These are phyloP conservation scores for Fusarium virguliforme DNA, from an alignment of 2,329 filamentous ascomycete genomes.

Conservation along the genomic window DNA sequence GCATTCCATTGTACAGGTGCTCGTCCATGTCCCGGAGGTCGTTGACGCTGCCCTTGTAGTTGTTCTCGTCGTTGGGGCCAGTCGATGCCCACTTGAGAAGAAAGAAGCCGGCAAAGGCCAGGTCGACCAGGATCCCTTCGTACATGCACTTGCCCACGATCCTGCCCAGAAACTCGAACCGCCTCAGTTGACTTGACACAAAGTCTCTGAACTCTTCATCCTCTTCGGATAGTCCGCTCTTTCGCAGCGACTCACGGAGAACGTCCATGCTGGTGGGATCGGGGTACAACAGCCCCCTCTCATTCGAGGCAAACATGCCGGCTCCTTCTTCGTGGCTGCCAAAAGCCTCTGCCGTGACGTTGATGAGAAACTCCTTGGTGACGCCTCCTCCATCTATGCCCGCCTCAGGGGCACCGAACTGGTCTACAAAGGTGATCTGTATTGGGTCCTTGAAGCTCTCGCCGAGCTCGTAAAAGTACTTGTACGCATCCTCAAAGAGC, in stretches of 20 bases:
- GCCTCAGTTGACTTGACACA: constrained; percentile 75
- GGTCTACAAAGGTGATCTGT: constrained; percentile 95
- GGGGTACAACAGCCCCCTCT: constrained; percentile 89
- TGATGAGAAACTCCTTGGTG: constrained; percentile 96
- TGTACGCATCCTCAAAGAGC: constrained; percentile 88
- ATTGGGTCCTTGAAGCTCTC: constrained; percentile 94
- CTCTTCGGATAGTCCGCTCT: constrained; percentile 66
- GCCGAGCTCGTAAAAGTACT: constrained; percentile 85
- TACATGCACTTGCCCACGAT: constrained; percentile 98
- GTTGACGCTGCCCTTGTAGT: constrained; percentile 93
- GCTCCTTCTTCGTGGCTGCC: constrained; percentile 60
- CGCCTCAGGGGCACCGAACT: constrained; percentile 88
- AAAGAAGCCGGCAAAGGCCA: constrained; percentile 95
- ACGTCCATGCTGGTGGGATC: constrained; percentile 86
- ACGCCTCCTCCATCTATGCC: constrained; percentile 98
- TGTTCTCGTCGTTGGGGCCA: constrained; percentile 74
- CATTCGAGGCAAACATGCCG: constrained; percentile 85
- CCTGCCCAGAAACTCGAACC: constrained; percentile 92
- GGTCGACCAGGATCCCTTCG: constrained; percentile 94
- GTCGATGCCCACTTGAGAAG: constrained; percentile 93
- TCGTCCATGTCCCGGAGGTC: constrained; percentile 94
- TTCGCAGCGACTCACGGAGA: constrained; percentile 71
- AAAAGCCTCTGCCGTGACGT: constrained; percentile 89
- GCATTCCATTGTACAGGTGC: constrained; percentile 88
- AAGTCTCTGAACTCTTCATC: constrained; percentile 71